Evolutionary conservation across 345 rosid species (phyloP).

Genomic region (Viola odorata): DNA sequence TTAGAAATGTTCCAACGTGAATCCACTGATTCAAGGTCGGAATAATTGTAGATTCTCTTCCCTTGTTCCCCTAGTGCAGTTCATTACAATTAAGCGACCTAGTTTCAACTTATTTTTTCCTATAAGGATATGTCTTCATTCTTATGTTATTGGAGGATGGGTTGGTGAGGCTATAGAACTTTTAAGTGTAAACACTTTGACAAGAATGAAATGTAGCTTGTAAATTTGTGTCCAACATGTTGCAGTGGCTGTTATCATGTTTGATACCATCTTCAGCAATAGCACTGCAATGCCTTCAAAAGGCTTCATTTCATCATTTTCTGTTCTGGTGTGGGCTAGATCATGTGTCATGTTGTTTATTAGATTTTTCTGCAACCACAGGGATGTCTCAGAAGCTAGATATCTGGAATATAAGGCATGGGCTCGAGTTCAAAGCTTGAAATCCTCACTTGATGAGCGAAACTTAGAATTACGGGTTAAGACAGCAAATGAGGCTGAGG

Average conservation of each 20-base stretch:
- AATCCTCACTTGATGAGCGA: constrained; percentile 84
- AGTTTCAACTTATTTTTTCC: too few species aligned
- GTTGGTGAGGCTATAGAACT: too few species aligned
- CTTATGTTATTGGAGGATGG: too few species aligned
- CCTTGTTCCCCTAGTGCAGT: background rate
- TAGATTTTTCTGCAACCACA: constrained; percentile 27
- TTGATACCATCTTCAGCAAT: too few species aligned
- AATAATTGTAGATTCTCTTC: background rate
- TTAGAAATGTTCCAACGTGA: constrained; percentile 84
- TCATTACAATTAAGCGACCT: background rate
- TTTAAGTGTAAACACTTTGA: too few species aligned
- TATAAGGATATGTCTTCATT: too few species aligned
- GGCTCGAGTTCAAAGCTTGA: constrained; percentile 75
- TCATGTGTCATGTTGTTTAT: constrained; percentile 3
- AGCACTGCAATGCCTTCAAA: too few species aligned
- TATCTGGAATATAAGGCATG: constrained; percentile 73
- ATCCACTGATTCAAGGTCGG: constrained; percentile 65
- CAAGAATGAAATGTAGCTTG: too few species aligned
- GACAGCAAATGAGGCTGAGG: constrained; percentile 96
- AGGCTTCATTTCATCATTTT: background rate
- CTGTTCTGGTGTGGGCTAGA: background rate
- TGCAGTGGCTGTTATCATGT: too few species aligned
- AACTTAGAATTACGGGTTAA: constrained; percentile 80
- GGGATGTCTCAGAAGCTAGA: constrained; percentile 64
- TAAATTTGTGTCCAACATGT: too few species aligned